Percentiles rank a stretch among this genome's conserved stretches.
These are phyloP conservation scores for Teratosphaeria nubilosa DNA, from an alignment of 2,329 filamentous ascomycete species.

Conservation along the genomic window DNA sequence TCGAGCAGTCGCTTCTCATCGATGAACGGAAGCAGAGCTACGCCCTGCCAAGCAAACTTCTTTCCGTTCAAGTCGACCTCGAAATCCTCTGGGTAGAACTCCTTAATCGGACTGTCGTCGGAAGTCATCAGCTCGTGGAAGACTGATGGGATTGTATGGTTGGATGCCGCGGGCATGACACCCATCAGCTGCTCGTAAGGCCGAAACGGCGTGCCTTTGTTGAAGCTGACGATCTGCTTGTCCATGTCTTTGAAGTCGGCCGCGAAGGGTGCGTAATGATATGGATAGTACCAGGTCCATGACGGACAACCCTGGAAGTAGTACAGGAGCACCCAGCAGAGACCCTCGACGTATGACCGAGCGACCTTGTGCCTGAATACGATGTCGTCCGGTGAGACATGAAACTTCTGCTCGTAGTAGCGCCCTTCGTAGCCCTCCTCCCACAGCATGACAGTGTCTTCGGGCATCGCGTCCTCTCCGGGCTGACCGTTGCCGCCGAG, in stretches of 20 bases:
- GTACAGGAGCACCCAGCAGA: slow-evolving; percentile 91
- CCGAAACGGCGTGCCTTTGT: slow-evolving; percentile 72
- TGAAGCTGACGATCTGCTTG: slow-evolving; percentile 19
- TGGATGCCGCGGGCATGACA: slow-evolving; percentile 84
- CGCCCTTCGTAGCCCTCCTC: slow-evolving; percentile 90
- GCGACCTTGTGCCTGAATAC: slow-evolving; percentile 85
- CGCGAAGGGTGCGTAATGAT: slow-evolving; percentile 96
- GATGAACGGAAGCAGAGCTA: slow-evolving; percentile 89
- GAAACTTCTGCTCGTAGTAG: slow-evolving; percentile 96
- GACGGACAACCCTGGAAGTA: slow-evolving; percentile 98
- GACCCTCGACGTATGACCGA: slow-evolving; percentile 82
- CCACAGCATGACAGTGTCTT: slow-evolving; percentile 83
- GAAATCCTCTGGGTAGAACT: slow-evolving; percentile 96
- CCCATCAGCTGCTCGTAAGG: slow-evolving; percentile 99
- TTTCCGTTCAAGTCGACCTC: slow-evolving; percentile 91
- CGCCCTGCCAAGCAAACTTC: slow-evolving; percentile 96
- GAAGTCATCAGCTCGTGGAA: slow-evolving; percentile 90
- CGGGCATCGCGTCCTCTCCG: slow-evolving; percentile 50
- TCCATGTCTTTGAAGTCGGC: slow-evolving; percentile 77
- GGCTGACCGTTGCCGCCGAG: slow-evolving; percentile 36
- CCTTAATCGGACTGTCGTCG: slow-evolving; percentile 80
- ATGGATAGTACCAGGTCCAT: slow-evolving; percentile 99
- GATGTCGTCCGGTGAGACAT: slow-evolving; percentile 67
- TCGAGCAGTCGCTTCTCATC: slow-evolving; percentile 76
- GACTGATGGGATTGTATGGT: slow-evolving; percentile 75